Percentiles rank a stretch among this genome's conserved stretches.
These are phyloP conservation scores for Trichosanthes cucumerina DNA, from an alignment of 306 rosid genomes.

Conservation along the genomic window DNA sequence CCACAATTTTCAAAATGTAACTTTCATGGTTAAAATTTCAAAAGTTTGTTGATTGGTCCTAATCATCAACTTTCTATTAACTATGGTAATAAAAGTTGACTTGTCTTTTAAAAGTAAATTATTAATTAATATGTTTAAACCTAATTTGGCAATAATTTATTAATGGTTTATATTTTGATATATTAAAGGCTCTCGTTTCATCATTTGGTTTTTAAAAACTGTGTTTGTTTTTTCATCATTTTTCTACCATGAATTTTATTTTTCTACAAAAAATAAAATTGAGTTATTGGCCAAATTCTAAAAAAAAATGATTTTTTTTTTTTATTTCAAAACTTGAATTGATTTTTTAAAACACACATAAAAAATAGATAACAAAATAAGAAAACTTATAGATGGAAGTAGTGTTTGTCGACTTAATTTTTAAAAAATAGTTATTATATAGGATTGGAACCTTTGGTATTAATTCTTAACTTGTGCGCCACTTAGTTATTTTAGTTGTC, in stretches of 20 bases:
- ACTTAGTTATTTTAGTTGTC: not conserved
- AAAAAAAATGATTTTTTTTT: no score
- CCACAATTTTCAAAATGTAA: not conserved
- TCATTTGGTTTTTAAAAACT: no score
- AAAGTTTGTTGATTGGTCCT: not conserved
- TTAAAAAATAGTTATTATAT: no score
- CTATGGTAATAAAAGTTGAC: not conserved
- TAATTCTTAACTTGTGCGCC: not conserved
- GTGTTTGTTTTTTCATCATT: no score
- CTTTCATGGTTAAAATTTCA: not conserved
- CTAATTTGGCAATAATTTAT: not conserved
- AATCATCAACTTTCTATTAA: not conserved
- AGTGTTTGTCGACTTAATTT: no score
- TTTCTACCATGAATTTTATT: no score
- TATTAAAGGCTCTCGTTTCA: not conserved
- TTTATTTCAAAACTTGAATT: no score
- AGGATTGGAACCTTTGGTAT: not conserved
- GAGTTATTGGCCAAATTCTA: no score
- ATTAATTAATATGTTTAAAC: not conserved
- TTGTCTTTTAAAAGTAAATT: not conserved
- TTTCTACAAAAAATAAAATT: no score
- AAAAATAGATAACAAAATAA: no score
- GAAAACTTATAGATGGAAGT: no score
- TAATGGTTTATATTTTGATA: not conserved
- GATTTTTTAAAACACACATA: no score